Evolutionary conservation across 306 rosid species (phyloP), one percentile per base, ranked within the genome.

Genomic region (Lithocarpus polystachyus): DNA sequence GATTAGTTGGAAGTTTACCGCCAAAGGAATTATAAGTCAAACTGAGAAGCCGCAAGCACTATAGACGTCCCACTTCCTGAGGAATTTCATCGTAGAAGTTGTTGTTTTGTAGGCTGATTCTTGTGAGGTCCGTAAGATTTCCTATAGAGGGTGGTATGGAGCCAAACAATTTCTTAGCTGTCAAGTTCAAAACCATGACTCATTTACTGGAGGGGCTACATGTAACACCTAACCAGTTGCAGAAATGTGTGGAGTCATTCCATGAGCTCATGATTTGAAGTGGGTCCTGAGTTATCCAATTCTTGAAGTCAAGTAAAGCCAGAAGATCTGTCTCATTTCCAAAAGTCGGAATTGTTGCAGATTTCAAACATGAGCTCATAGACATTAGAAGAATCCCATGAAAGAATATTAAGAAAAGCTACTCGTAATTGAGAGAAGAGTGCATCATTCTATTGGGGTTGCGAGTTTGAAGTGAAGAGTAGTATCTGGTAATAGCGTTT

Each of bases 191-290:
- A 23, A 20, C 33, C 29, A 59, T 19, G 13, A 88, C 86, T 61
- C 80, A 64, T 70, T 79, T 33, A 56, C 4, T 76, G 33, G 77
- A 60, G 19, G 31, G 3, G 65, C 22, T 67, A 82, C 90, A 87
- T 8, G 83, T 80, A 7, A 80, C 73, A 45, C 88, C 87, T 5
- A 31, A 26, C 88, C 90, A 87, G 1, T 54, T 51, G 64, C 88
- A 87, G 37, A 84, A 68, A 43, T 77, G 24, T 77, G 24, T 40
- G 19, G 88, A 87, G n/a, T 74, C 75, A 40, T 87, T 84, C 90
- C 90, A 87, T 28, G 82, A 77, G 75, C 85, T 87, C 81, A 75
- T 81, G 48, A 74, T 56, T n/a, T 77, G 11, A n/a, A 67, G 72
- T 29, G 90, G 88, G 28, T 77, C 87, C 15, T 80, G 40, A 1